A percentile compares a stretch with the other conserved stretches of the same genome.
phyloP scores from a whole-genome alignment of 2,329 filamentous ascomycete genomes.

The Colletotrichum brevisporum region DNA sequence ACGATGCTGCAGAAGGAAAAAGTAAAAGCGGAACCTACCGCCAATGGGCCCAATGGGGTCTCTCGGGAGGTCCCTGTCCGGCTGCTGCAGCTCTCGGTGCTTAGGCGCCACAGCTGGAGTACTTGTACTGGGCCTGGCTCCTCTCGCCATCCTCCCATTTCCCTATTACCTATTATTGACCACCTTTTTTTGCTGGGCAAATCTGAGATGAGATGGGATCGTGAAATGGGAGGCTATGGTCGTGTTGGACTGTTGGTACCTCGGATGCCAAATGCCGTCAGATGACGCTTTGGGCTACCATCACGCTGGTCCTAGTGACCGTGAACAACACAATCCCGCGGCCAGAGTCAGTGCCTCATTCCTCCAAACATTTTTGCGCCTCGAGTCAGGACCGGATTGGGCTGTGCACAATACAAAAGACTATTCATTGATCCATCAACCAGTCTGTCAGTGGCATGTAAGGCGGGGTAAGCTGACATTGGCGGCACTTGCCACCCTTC shows the following conservation, averaged over 20 bases:
- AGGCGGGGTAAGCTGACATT: constrained; percentile 13
- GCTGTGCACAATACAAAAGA: constrained; percentile 14
- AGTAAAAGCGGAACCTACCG: background rate
- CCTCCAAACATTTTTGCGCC: constrained; percentile 5
- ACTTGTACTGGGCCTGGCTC: background rate
- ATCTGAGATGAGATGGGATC: constrained; percentile 1
- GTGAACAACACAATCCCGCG: background rate
- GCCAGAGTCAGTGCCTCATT: background rate
- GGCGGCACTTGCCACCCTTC: background rate
- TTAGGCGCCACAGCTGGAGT: constrained; percentile 27
- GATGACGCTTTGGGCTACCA: background rate
- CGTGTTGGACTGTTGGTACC: background rate
- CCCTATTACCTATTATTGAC: background rate
- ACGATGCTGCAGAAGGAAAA: constrained; percentile 13
- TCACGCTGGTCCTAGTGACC: too few species aligned
- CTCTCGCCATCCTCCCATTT: constrained; percentile 35
- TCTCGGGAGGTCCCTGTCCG: constrained; percentile 26
- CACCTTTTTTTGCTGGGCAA: constrained; percentile 16
- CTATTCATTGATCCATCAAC: constrained; percentile 11
- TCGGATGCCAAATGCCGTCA: constrained; percentile 13
- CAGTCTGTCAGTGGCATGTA: constrained; percentile 7
- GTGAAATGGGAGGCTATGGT: background rate
- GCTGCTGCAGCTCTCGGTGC: constrained; percentile 31
- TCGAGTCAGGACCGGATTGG: constrained; percentile 16
- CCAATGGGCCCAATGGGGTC: constrained; percentile 21